These are phyloP conservation scores for Lasiosphaeria miniovina DNA, from an alignment of 495 filamentous ascomycete genomes.

Conservation along the genomic window DNA sequence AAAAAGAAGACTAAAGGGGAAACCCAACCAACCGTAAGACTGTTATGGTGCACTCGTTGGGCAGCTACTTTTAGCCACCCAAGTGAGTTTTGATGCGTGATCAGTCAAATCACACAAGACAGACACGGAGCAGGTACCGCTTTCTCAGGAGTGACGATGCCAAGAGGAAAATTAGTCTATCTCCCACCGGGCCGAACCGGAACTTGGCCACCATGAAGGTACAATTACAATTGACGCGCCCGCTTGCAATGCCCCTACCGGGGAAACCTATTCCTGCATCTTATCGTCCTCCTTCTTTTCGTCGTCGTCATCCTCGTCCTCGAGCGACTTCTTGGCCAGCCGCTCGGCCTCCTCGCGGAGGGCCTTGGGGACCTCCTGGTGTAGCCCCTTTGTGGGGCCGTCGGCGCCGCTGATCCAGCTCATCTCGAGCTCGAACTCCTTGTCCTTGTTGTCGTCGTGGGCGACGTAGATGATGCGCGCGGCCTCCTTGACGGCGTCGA, in stretches of 20 bases:
- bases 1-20: not conserved
- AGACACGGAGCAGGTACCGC: no score
- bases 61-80: no score
- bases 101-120: no score
- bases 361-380: conserved; percentile 87
- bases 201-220: conserved; percentile 9
- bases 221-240: conserved; percentile 15
- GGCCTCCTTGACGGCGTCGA: conserved; percentile 91
- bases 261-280: conserved; percentile 65
- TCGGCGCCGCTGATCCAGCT: conserved; percentile 84
- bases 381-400: conserved; percentile 84
- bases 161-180: conserved; percentile 23
- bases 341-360: conserved; percentile 87
- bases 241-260: not conserved
- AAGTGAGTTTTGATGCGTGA: no score
- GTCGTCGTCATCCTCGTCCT: conserved; percentile 70
- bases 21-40: not conserved
- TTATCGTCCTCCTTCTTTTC: conserved; percentile 58
- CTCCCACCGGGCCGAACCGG: conserved; percentile 11
- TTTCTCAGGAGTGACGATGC: conserved; percentile 1
- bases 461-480: conserved; percentile 94
- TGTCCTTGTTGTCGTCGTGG: conserved; percentile 95
- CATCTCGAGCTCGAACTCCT: conserved; percentile 99
- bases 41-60: not conserved
- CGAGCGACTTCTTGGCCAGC: conserved; percentile 74